phyloP scores from a whole-genome alignment of 805 yeast species.

The Kodamaea neixiangensis region DNA sequence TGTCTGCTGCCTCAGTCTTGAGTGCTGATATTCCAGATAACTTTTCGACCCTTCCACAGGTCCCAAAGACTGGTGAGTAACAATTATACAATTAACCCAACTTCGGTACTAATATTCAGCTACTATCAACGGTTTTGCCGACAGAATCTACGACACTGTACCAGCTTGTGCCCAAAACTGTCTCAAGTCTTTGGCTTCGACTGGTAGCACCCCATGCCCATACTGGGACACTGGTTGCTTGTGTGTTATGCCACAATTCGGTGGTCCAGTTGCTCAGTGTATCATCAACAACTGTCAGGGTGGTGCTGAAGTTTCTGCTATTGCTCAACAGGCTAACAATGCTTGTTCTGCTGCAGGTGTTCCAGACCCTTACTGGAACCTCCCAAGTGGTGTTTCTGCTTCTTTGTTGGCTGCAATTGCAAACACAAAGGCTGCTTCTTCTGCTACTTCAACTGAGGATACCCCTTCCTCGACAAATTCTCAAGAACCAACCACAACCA shows the following conservation, averaged over 20 bases:
- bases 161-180: conserved; percentile 41
- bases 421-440: conserved; percentile 12
- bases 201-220: conserved; percentile 44
- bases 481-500: conserved; percentile 2
- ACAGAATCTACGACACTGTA: conserved; percentile 32
- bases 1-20: conserved; percentile 8
- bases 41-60: conserved; percentile 34
- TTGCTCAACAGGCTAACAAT: conserved; percentile 30
- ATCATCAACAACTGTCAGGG: conserved; percentile 28
- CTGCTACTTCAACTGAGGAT: conserved; percentile 15
- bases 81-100: too few relatives aligned
- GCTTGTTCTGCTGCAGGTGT: conserved; percentile 39
- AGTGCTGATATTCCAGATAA: conserved; percentile 9
- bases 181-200: conserved; percentile 12
- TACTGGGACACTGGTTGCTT: conserved; percentile 50
- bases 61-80: conserved; percentile 26
- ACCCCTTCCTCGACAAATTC: conserved; percentile 9
- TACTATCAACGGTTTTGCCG: conserved; percentile 45
- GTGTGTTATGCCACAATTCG: conserved; percentile 42
- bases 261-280: conserved; percentile 37
- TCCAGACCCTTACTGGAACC: conserved; percentile 34
- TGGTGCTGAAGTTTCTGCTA: conserved; percentile 28
- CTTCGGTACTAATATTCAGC: conserved; percentile 17
- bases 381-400: conserved; percentile 26
- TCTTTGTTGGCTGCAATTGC: conserved; percentile 28